Evolutionary conservation across 371 early-diverging fungal species (phyloP), one percentile per base, ranked within the genome.

Genomic region (Mortierella sp.): DNA sequence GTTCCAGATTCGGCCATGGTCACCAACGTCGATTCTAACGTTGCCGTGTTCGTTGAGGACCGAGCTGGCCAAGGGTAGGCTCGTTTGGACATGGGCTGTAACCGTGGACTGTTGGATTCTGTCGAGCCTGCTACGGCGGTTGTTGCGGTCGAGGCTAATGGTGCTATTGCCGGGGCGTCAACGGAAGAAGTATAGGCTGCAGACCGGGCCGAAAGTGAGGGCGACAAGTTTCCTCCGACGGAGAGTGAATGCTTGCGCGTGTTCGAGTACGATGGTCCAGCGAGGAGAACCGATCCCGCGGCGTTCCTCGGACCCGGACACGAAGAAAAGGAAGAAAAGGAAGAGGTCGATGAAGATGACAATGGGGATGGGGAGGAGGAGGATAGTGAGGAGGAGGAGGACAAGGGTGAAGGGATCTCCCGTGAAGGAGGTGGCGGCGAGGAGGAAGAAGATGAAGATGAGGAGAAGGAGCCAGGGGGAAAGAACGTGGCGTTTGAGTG

Each of bases 131-230:
- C 9, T 37, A 9, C n/a, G n/a, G n/a, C n/a, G n/a, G n/a, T n/a
- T n/a, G n/a, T n/a, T n/a, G n/a, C n/a, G n/a, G n/a, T n/a, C n/a
- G n/a, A n/a, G n/a, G n/a, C n/a, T n/a, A n/a, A n/a, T n/a, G n/a
- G n/a, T n/a, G n/a, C n/a, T n/a, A n/a, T n/a, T n/a, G n/a, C n/a
- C n/a, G n/a, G n/a, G n/a, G n/a, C n/a, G n/a, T n/a, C n/a, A n/a
- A n/a, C n/a, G n/a, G 64, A 23, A 46, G 64, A 64, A 16, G 28
- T 44, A 4, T 55, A 46, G 12, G 62, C 28, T 19, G 30, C 28
- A 21, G 57, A 37, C 3, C 57, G 16, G 16, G 19, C n/a, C 45
- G 53, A 53, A 11, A 12, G 12, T 9, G 53, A 23, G 2, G 19
- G 25, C 26, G 53, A 53, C 21, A 21, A 21, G 16, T 16, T 50